These are phyloP conservation scores for Fusarium sp. DNA, from an alignment of 2,329 filamentous ascomycete species.

Conservation along the genomic window DNA sequence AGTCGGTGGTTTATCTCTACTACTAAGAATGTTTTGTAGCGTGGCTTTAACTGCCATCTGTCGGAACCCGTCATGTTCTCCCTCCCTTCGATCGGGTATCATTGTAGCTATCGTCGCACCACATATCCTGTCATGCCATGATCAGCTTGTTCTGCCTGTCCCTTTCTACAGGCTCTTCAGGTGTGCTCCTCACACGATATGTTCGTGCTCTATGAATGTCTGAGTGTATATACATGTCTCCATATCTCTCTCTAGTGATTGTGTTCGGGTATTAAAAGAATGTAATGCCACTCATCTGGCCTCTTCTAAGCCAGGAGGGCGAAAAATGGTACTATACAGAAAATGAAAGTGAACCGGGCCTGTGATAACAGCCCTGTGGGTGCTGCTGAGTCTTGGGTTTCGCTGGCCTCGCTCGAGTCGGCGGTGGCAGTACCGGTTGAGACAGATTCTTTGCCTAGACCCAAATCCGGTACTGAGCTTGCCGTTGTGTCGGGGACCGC, in stretches of 20 bases:
- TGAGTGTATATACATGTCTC: slow-evolving; percentile 22
- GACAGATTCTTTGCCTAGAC: slow-evolving; percentile 46
- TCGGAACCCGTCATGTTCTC: slow-evolving; percentile 26
- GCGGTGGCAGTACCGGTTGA: slow-evolving; percentile 44
- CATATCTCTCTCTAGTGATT: slow-evolving; percentile 22
- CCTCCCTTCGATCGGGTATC: slow-evolving; percentile 42
- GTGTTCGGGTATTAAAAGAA: slow-evolving; percentile 49
- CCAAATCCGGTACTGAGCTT: slow-evolving; percentile 37
- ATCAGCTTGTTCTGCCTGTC: slow-evolving; percentile 23
- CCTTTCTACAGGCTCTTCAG: slow-evolving; percentile 4
- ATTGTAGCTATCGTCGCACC: slow-evolving; percentile 35
- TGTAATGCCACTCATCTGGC: slow-evolving; percentile 40
- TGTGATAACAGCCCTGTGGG: slow-evolving; percentile 35
- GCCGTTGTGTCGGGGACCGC: slow-evolving; percentile 30
- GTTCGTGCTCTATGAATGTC: slow-evolving; percentile 34
- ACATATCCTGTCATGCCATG: slow-evolving; percentile 22
- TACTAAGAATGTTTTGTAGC: slow-evolving; percentile 15
- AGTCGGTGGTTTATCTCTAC: slow-evolving; percentile 24
- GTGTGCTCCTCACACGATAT: slow-evolving; percentile 31
- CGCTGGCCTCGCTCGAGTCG: slow-evolving; percentile 30
- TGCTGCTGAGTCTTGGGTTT: slow-evolving; percentile 47
- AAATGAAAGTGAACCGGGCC: slow-evolving; percentile 46
- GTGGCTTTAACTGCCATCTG: slow-evolving; percentile 23
- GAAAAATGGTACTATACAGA: slow-evolving; percentile 49
- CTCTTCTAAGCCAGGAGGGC: slow-evolving; percentile 43